Evolutionary conservation across 306 rosid genomes (phyloP), one percentile per base, ranked within the genome.

Genomic region (Sindora glabra): DNA sequence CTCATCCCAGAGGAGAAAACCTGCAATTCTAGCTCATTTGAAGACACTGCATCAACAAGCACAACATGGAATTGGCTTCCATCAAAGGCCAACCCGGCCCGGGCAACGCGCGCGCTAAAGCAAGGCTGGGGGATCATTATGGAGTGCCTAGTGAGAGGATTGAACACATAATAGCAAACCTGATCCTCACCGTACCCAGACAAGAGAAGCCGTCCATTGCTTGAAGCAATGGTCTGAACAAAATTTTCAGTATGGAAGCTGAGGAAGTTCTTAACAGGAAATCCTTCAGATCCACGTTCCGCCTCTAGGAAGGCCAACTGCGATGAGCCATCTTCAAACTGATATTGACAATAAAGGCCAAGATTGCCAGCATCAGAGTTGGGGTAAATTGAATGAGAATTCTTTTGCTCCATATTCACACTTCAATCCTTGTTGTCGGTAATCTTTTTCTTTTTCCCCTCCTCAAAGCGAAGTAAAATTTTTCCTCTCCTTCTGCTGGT

Each of bases 281-380:
- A 4, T 2, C 56, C 45, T 26, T 3, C 48, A 4, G 11, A 23
- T 39, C 16, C 72, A 58, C 56, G 8, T 12, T 24, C 18, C 44
- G 19, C 49, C 64, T 52, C 73, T 17, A 70, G 24, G 56, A 59
- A 52, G 9, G 47, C 19, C 59, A 70, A 52, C 66, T 70, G 81
- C 47, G 81, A 70, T 53, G 81, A 46, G 7, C 76, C 76, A 59
- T 76, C 60, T 53, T 76, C 70, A 47, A 75, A 70, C 34, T 40
- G 73, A 26, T 75, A 75, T 46, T 75, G 81, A 52, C 76, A 38
- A 65, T 30, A n/a, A 59, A 75, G 60, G 23, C 57, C 65, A 9
- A 56, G 7, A 24, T 36, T 10, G 30, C 16, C 63, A 8, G 29
- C 71, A 19, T 13, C 56, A 47, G 56, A 74, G 47, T 17, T 61